These are phyloP conservation scores for Neospermospora avenae DNA, from an alignment of 2,329 filamentous ascomycete species.

Conservation along the genomic window DNA sequence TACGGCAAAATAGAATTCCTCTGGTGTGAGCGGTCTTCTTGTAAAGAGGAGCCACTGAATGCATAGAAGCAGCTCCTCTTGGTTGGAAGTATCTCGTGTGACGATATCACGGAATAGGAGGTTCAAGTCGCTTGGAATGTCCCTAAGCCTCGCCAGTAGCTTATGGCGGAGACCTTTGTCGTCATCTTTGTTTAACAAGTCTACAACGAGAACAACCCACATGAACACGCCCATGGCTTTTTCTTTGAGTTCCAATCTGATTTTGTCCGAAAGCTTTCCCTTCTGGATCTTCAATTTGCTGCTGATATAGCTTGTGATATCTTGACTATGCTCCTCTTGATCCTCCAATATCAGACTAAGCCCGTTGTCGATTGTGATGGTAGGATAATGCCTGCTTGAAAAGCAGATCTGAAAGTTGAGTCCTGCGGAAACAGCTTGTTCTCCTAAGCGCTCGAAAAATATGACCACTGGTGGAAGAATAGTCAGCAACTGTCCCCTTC, in stretches of 20 bases:
- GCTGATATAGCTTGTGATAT: conserved; percentile 31
- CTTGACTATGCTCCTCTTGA: conserved; percentile 29
- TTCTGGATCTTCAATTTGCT: conserved; percentile 25
- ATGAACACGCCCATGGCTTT: conserved; percentile 25
- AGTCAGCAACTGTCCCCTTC: no score
- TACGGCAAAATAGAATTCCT: conserved; percentile 27
- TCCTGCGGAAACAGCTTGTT: no score
- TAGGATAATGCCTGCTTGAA: conserved; percentile 32
- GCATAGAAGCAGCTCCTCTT: conserved; percentile 42
- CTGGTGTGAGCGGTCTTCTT: conserved; percentile 22
- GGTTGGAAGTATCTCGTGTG: conserved; percentile 42
- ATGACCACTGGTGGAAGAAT: no score
- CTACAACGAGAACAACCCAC: conserved; percentile 24
- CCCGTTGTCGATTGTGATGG: conserved; percentile 25
- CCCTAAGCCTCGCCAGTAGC: conserved; percentile 38
- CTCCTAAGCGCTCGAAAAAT: no score
- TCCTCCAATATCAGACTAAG: conserved; percentile 28
- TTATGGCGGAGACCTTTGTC: conserved; percentile 9
- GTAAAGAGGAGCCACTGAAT: conserved; percentile 54
- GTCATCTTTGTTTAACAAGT: conserved; percentile 43
- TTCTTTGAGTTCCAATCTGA: conserved; percentile 17
- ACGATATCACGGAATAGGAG: conserved; percentile 24
- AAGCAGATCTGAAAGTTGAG: conserved; percentile 31
- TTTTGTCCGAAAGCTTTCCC: conserved; percentile 11
- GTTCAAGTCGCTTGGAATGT: conserved; percentile 23